Conservation (phyloP, 1,284 basidiomycete genomes). For the Ceratobasidium sp. region DNA sequence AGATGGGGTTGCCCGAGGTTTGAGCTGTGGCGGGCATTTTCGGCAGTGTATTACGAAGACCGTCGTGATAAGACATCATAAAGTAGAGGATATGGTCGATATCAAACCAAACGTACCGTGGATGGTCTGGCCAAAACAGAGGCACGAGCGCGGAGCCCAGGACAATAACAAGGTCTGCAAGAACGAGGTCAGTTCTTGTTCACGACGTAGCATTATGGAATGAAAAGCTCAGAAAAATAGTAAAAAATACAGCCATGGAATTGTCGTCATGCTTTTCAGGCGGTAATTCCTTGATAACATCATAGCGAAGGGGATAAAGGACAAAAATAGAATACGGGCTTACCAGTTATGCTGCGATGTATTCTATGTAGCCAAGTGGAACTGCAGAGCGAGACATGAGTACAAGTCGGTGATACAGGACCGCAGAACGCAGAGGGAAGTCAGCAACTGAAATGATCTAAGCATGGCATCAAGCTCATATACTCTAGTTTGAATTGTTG, state of each 20-base stretch:
- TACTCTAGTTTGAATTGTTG: slow-evolving; percentile 53
- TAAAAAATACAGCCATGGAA: slow-evolving; percentile 52
- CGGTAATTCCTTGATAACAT: slow-evolving; percentile 52
- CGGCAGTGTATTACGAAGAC: slow-evolving; percentile 87
- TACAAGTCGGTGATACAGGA: not conserved
- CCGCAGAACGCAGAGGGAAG: slow-evolving; percentile 14
- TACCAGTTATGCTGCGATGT: not conserved
- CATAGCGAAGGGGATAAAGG: slow-evolving; percentile 40
- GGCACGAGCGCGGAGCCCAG: slow-evolving; percentile 23
- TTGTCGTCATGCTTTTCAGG: slow-evolving; percentile 51
- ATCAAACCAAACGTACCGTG: slow-evolving; percentile 23
- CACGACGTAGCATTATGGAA: not conserved
- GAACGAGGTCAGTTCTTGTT: slow-evolving; percentile 39
- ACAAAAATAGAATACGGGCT: not conserved
- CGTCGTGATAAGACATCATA: slow-evolving; percentile 83
- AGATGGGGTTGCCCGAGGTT: slow-evolving; percentile 79
- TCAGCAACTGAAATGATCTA: slow-evolving; percentile 48
- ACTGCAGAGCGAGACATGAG: slow-evolving; percentile 2
- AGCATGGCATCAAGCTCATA: slow-evolving; percentile 50
- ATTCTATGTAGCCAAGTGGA: not conserved
- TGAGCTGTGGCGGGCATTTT: slow-evolving; percentile 93
- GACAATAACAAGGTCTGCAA: too few relatives aligned
- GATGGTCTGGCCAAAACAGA: slow-evolving; percentile 59
- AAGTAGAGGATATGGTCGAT: slow-evolving; percentile 17
- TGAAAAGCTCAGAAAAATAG: slow-evolving; percentile 41